These are phyloP conservation scores for Ophiocordyceps camponoti-rufipedis DNA, from an alignment of 2,329 filamentous ascomycete genomes.

Conservation along the genomic window DNA sequence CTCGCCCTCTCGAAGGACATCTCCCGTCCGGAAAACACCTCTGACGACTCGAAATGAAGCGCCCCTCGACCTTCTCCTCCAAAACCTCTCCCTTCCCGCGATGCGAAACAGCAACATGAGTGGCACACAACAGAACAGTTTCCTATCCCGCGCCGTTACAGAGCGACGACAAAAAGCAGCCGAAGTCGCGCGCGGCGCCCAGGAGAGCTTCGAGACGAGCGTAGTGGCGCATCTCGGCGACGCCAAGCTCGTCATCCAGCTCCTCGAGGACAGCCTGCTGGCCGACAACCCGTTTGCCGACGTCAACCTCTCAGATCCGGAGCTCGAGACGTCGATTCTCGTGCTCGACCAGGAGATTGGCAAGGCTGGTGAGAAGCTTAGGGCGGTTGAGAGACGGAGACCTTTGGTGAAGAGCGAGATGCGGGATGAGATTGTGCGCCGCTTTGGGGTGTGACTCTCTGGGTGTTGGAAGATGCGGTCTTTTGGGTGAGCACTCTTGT, in stretches of 20 bases:
- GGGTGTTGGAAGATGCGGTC: not conserved
- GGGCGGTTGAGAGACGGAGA: slow-evolving; percentile 17
- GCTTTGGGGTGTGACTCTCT: slow-evolving; percentile 6
- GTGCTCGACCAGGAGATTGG: slow-evolving; percentile 26
- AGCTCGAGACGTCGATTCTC: slow-evolving; percentile 30
- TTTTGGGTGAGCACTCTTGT: not conserved
- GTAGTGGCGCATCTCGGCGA: slow-evolving; percentile 26
- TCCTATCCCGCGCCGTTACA: slow-evolving; percentile 15
- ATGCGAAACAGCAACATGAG: slow-evolving; percentile 14
- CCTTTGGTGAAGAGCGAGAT: slow-evolving; percentile 23
- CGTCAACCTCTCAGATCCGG: slow-evolving; percentile 32
- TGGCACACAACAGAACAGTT: slow-evolving; percentile 8
- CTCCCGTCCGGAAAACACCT: slow-evolving; percentile 14
- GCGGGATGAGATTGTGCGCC: slow-evolving; percentile 24
- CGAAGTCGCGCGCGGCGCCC: slow-evolving; percentile 24
- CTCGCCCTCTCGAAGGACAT: not conserved
- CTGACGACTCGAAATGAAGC: slow-evolving; percentile 17
- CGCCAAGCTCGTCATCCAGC: slow-evolving; percentile 25
- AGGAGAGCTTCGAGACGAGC: slow-evolving; percentile 29
- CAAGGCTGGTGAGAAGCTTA: slow-evolving; percentile 19
- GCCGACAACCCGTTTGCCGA: slow-evolving; percentile 30
- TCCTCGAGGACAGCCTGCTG: slow-evolving; percentile 31
- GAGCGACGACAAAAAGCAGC: slow-evolving; percentile 24
- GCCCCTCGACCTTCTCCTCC: slow-evolving; percentile 28
- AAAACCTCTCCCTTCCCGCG: slow-evolving; percentile 24